Base-by-base conservation (phyloP, 768 basidiomycete genomes). In the Sutorius australiensis region DNA sequence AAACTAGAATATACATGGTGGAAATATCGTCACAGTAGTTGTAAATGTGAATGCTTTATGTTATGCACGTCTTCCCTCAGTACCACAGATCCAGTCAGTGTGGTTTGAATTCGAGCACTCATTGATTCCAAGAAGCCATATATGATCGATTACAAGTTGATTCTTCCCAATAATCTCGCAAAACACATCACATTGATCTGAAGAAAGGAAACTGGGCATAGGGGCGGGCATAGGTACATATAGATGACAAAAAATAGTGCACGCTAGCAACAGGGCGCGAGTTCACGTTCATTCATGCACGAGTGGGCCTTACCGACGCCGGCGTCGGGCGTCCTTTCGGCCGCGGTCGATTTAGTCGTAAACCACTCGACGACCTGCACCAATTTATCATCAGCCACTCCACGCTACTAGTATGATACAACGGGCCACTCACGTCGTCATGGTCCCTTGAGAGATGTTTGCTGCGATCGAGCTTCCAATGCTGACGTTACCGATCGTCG, bases 391-490 rank as follows among this genome's bases (percentile, higher is more conserved):
- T 17, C 14, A 8, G 2, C 50, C 28, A 27, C 44, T 16, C 10
- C 1, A 33, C 19, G 27, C 14, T n/a, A 17, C 40, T 52, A 4
- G 5, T 14, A 5, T 41, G 30, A 16, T 5, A 45, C 6, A 30
- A 39, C 0, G 14, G 24, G 24, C 24, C 5, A 80, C 84, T 60
- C 65, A 89, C 87, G 79, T 84, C 69, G 75, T 77, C 51, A 81
- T 70, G 31, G 64, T 56, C 57, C 74, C 63, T 62, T 71, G 65
- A 51, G 71, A 70, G 17, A 53, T 30, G 19, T 68, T 68, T 7
- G 56, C 59, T 8, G 37, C 48, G 3, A 45, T 32, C 3, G 41
- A 46, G 19, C 39, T 40, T 27, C 53, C 45, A 9, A 52, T 4
- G 5, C 50, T 46, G 21, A 38, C 24, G 12, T 57, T 63, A 12